phyloP scores from a whole-genome alignment of 768 basidiomycete species.

The Termitomyces sp. region DNA sequence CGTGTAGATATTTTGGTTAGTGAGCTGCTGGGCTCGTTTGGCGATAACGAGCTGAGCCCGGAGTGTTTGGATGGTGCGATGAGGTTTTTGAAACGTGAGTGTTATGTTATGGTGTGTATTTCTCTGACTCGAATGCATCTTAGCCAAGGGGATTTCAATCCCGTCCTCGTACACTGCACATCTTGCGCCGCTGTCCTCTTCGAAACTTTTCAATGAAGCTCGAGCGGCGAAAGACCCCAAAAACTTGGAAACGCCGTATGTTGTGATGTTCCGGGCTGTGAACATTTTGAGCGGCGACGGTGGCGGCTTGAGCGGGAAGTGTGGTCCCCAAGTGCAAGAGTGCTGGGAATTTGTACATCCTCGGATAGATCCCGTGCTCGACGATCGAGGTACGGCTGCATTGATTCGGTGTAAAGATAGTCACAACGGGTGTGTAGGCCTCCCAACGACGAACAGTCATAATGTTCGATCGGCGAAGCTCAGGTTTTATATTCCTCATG shows the following conservation, averaged over 20 bases:
- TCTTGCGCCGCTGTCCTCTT: slow-evolving; percentile 90
- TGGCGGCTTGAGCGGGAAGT: slow-evolving; percentile 53
- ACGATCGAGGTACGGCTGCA: slow-evolving; percentile 50
- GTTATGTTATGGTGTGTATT: not conserved
- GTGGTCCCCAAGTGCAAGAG: slow-evolving; percentile 83
- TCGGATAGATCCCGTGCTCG: slow-evolving; percentile 67
- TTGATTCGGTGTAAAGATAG: not conserved
- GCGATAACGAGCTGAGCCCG: slow-evolving; percentile 97
- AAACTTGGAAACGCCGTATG: slow-evolving; percentile 90
- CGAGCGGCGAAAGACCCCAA: slow-evolving; percentile 59
- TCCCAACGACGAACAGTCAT: slow-evolving; percentile 94
- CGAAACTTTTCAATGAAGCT: slow-evolving; percentile 87
- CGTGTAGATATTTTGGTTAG: slow-evolving; percentile 90
- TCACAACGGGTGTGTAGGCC: slow-evolving; percentile 42
- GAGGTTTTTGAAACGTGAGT: slow-evolving; percentile 86
- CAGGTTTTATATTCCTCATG: slow-evolving; percentile 90
- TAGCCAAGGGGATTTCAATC: slow-evolving; percentile 92
- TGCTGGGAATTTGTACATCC: slow-evolving; percentile 99
- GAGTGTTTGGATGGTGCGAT: slow-evolving; percentile 96
- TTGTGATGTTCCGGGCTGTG: slow-evolving; percentile 96
- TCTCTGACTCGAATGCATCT: not conserved
- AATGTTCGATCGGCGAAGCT: slow-evolving; percentile 85
- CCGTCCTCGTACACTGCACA: slow-evolving; percentile 95
- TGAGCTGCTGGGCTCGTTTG: slow-evolving; percentile 95
- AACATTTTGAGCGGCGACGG: slow-evolving; percentile 82